Evolutionary conservation across 208 protist genomes (phyloP).

Genomic region (Acanthamoeba healyi): DNA sequence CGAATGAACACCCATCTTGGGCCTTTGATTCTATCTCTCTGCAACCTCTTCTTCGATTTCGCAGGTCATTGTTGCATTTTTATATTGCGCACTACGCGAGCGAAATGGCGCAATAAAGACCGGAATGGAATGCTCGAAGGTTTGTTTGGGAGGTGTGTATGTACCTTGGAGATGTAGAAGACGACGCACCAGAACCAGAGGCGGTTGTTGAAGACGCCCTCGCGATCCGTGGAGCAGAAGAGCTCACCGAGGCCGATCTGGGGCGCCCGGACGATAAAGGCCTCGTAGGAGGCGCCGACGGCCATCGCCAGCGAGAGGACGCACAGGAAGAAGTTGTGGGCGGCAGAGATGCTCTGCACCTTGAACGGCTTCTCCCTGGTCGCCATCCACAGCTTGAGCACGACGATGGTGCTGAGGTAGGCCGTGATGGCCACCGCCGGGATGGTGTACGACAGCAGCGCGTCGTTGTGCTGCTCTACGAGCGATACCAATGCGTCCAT

Average conservation of each 20-base stretch:
- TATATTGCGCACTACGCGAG: too few relatives aligned
- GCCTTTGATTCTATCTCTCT: too few relatives aligned
- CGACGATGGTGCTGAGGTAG: not conserved
- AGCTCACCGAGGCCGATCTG: not conserved
- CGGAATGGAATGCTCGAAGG: too few relatives aligned
- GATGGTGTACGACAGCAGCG: not conserved
- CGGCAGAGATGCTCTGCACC: conserved; percentile 2
- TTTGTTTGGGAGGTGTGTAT: too few relatives aligned
- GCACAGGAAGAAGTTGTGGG: conserved; percentile 49
- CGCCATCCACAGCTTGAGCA: not conserved
- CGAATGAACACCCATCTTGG: too few relatives aligned
- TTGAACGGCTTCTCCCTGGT: conserved; percentile 13
- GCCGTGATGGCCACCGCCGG: not conserved
- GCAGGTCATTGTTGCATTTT: too few relatives aligned
- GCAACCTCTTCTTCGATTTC: too few relatives aligned
- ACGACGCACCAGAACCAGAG: conserved; percentile 31
- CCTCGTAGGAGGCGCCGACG: conserved; percentile 23
- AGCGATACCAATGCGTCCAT: conserved; percentile 3
- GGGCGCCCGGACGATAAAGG: not conserved
- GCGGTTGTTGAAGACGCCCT: conserved; percentile 22
- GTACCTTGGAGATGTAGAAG: conserved; percentile 51
- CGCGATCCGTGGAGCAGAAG: conserved; percentile 12
- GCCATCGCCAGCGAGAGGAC: not conserved
- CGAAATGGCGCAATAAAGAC: too few relatives aligned
- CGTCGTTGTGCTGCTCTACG: not conserved